Conservation (phyloP, 345 rosid species). For the Aquilaria malaccensis region DNA sequence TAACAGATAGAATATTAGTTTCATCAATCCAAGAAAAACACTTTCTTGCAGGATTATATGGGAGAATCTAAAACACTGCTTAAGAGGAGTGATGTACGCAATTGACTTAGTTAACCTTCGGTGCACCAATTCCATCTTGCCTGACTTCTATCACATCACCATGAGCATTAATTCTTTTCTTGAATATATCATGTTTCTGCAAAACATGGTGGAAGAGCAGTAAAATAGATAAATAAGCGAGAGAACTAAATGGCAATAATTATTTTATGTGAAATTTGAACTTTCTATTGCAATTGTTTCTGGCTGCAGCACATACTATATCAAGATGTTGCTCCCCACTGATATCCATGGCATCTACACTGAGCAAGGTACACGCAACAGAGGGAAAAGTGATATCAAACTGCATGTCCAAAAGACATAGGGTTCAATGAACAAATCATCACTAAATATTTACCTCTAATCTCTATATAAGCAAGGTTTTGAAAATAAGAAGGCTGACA, state of each 20-base stretch:
- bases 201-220: neutral
- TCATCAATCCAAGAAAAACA: too few species aligned
- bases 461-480: neutral
- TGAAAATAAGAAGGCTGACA: conserved; percentile 1
- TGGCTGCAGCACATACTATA: conserved; percentile 37
- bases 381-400: conserved; percentile 64
- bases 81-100: too few species aligned
- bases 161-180: conserved; percentile 50
- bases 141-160: conserved; percentile 49
- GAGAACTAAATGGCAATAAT: too few species aligned
- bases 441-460: neutral
- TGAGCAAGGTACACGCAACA: conserved; percentile 56
- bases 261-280: too few species aligned
- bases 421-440: neutral
- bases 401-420: conserved; percentile 27
- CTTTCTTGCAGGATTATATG: too few species aligned
- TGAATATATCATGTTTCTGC: conserved; percentile 64
- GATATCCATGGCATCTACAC: conserved; percentile 73
- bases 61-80: too few species aligned
- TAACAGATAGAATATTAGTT: too few species aligned
- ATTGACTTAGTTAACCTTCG: conserved; percentile 10
- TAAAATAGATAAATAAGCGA: neutral
- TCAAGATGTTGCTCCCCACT: conserved; percentile 73
- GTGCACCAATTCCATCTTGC: conserved; percentile 53
- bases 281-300: neutral